Evolutionary conservation across 305 asterid species (phyloP), one percentile per base, ranked within the genome.

Genomic region (Stenogyne calaminthoides): DNA sequence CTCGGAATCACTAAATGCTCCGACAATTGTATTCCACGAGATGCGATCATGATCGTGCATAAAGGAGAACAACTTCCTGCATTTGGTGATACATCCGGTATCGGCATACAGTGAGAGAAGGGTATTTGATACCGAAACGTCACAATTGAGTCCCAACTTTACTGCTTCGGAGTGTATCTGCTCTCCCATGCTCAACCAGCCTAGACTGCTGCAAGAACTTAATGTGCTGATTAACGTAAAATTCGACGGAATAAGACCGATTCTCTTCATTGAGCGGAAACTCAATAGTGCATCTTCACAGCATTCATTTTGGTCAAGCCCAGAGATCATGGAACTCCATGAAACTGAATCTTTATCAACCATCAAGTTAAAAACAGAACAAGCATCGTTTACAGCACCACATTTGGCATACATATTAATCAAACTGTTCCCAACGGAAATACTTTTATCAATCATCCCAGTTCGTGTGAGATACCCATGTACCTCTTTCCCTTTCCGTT

Each of bases 371-470:
- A 92, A 92, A 80, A 85, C 86, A 66, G 89, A 83, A 68, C 68
- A 69, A 63, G 97, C 86, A 84, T 83, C 83, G 64, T 75, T 76
- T 60, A 88, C 70, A 20, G 88, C 84, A 76, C 88, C 86, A 80
- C 97, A 92, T 85, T 94, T 94, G 70, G 96, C 87, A 68, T 92
- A 94, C 99, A 92, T 87, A 72, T 88, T 92, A 44, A 92, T 84
- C 81, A 92, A 78, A 70, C 94, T 89, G 78, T 92, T 94, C 61
- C 98, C 97, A 39, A 90, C 64, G 4, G 89, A 69, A 78, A 81
- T 79, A 67, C 79, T 73, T 4, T 83, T 83, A 76, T 83, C 83
- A 70, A 44, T 67, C 52, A 87, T 69, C 55, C 96, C 90, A 6
- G 78, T 86, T 80, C 93, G 84, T 18, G 67, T 76, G 65, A 90